These are phyloP conservation scores for Camptophora hylomeconis DNA, from an alignment of 2,329 filamentous ascomycete genomes.

Conservation along the genomic window DNA sequence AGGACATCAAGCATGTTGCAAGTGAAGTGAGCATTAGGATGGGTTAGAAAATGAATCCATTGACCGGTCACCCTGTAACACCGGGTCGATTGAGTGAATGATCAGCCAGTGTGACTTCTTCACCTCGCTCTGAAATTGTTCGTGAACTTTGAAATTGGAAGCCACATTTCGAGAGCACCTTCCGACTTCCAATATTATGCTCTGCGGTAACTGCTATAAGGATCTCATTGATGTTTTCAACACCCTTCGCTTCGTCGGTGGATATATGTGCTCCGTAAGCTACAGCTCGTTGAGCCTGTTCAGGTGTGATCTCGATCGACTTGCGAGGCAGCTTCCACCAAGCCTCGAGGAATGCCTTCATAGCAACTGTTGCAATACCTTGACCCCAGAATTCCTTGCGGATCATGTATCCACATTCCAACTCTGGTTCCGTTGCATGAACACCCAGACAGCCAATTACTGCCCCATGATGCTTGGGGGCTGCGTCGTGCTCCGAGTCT, in stretches of 20 bases:
- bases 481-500: slow-evolving; percentile 1
- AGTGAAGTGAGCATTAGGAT: no score
- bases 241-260: background rate
- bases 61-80: no score
- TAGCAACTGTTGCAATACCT: slow-evolving; percentile 2
- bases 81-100: no score
- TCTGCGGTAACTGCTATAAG: slow-evolving; percentile 4
- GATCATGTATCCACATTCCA: slow-evolving; percentile 4
- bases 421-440: slow-evolving; percentile 1
- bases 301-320: slow-evolving; percentile 1
- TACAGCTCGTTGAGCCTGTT: slow-evolving; percentile 1
- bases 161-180: slow-evolving; percentile 3
- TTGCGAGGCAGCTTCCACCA: slow-evolving; percentile 4
- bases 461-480: slow-evolving; percentile 3
- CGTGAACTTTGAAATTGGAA: slow-evolving; percentile 2
- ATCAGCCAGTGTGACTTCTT: no score
- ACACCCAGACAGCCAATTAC: slow-evolving; percentile 2
- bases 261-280: background rate
- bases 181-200: slow-evolving; percentile 2
- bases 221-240: slow-evolving; percentile 2
- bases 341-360: slow-evolving; percentile 1
- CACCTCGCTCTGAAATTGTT: background rate
- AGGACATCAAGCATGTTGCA: no score
- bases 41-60: no score
- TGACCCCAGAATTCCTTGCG: slow-evolving; percentile 5